Evolutionary conservation across 768 basidiomycete species (phyloP), one percentile per base, ranked within the genome.

Genomic region (Tephrocybe rancida): DNA sequence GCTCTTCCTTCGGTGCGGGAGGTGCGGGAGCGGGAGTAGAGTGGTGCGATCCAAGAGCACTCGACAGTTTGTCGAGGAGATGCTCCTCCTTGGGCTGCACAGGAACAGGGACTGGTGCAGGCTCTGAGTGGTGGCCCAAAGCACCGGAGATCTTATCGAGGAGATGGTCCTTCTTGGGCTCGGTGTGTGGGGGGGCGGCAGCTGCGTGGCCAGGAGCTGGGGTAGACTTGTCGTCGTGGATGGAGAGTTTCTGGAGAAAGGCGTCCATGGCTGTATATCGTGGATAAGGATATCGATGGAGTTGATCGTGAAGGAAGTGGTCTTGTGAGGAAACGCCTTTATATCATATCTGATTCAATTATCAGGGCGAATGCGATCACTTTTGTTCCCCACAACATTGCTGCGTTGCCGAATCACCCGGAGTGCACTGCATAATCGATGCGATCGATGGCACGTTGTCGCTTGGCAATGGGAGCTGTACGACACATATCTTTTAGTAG

Each of bases 241-340:
- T 29, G 9, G 42, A 47, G 13, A 57, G 56, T 32, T 60, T 60
- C 39, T 57, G 57, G n/a, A 60, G 52, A 2, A 60, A 60, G 44
- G 57, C 59, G 44, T 45, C 24, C 19, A 38, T 7, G 24, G 1
- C n/a, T 21, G n/a, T n/a, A 27, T 44, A 10, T 25, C 11, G 24
- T 26, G 25, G 5, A 5, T 13, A 34, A 14, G 30, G 27, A 46
- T 30, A 21, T 22, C 3, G 39, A 38, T 30, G 38, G 14, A 19
- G 22, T 26, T 22, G 22, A n/a, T n/a, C n/a, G n/a, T n/a, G 10
- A 19, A 21, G 14, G 22, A 24, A 16, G 13, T 21, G 8, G 32
- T 26, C 26, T 9, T 16, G 27, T 10, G 14, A 34, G 13, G 18
- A 16, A 3, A 41, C n/a, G 22, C 6, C 35, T n/a, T 25, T 22